phyloP scores from a whole-genome alignment of 192 early-diverging fungal species.

The Pilaira anomala region DNA sequence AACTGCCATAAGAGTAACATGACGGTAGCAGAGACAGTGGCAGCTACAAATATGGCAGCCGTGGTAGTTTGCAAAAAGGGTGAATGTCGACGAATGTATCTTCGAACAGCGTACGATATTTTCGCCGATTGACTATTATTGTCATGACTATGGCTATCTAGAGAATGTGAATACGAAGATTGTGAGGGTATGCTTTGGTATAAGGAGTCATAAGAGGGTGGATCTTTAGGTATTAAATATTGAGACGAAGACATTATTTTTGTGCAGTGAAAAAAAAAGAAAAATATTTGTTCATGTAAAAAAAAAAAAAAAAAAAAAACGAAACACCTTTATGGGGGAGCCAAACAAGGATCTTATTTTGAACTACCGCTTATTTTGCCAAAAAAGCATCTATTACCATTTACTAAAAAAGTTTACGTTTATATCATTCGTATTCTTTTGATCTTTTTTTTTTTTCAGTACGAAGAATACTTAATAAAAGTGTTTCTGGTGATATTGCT shows the following conservation, averaged over 20 bases:
- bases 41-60: slow-evolving; percentile 27
- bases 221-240: slow-evolving; percentile 20
- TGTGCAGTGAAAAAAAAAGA: neutral
- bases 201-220: slow-evolving; percentile 31
- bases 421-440: too few species aligned
- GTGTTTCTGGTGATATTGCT: too few species aligned
- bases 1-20: slow-evolving; percentile 33
- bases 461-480: too few species aligned
- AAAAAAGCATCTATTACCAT: too few species aligned
- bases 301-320: neutral
- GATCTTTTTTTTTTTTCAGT: too few species aligned
- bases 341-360: too few species aligned
- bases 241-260: slow-evolving; percentile 11
- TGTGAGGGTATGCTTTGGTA: slow-evolving; percentile 12
- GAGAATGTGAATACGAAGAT: neutral
- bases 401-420: too few species aligned
- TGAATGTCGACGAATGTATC: slow-evolving; percentile 16
- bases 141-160: neutral
- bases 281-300: neutral
- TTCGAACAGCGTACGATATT: slow-evolving; percentile 1
- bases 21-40: slow-evolving; percentile 26
- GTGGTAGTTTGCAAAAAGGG: slow-evolving; percentile 19
- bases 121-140: slow-evolving; percentile 1
- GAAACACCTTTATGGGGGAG: too few species aligned
- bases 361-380: too few species aligned